phyloP scores from a whole-genome alignment of 2,329 filamentous ascomycete species.

The Colletotrichum ledebouriae region DNA sequence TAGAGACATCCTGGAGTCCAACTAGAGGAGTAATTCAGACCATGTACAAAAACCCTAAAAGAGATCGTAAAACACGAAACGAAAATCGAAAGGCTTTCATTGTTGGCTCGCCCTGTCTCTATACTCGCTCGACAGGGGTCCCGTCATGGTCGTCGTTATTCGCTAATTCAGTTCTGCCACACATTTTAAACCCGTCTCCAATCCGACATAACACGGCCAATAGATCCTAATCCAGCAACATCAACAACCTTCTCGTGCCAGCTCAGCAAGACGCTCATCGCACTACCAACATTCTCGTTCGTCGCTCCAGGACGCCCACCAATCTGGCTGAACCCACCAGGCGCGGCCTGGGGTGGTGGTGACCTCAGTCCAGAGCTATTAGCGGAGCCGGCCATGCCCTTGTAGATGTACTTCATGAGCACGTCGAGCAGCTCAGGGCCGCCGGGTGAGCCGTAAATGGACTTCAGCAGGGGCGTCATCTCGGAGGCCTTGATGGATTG shows the following conservation, averaged over 20 bases:
- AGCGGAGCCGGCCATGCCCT: conserved; percentile 79
- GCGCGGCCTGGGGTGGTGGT: conserved; percentile 77
- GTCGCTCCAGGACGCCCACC: conserved; percentile 64
- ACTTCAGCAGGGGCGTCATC: conserved; percentile 89
- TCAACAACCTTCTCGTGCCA: conserved; percentile 99
- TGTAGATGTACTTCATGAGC: conserved; percentile 98
- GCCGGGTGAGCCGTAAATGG: conserved; percentile 82
- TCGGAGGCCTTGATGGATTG: conserved; percentile 97
- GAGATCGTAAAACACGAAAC: conserved; percentile 25
- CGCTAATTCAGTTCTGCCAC: background rate
- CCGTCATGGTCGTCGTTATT: conserved; percentile 40
- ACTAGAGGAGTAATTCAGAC: conserved; percentile 47
- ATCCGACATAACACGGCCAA: conserved; percentile 96
- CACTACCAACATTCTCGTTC: conserved; percentile 81
- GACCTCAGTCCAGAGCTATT: conserved; percentile 59
- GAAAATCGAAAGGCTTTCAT: conserved; percentile 41
- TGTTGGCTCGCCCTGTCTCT: conserved; percentile 31
- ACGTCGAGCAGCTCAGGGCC: conserved; percentile 91
- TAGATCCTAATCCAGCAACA: conserved; percentile 89
- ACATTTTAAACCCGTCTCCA: conserved; percentile 81
- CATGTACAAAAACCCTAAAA: conserved; percentile 15
- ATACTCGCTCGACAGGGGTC: conserved; percentile 7
- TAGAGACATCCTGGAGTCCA: conserved; percentile 78
- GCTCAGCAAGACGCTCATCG: conserved; percentile 96
- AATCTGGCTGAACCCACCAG: conserved; percentile 80